Evolutionary conservation across 2,329 filamentous ascomycete species (phyloP), one percentile per base, ranked within the genome.

Genomic region (Diatrype stigma): DNA sequence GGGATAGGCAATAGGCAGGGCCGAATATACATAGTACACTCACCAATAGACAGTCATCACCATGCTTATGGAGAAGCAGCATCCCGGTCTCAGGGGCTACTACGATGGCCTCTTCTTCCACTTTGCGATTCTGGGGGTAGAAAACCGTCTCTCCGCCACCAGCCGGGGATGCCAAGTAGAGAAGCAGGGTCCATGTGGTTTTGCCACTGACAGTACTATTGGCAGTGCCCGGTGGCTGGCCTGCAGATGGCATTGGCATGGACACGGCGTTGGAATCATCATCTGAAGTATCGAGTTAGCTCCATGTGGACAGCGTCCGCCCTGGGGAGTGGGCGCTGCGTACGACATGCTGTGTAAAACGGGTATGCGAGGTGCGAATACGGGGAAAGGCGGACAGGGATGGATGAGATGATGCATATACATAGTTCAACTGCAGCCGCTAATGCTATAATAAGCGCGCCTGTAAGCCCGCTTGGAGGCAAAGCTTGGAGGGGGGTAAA

Each of bases 91-190:
- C 89, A 11, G 89, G 81, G 1, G 79, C 79, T 6, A 95, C 84
- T 1, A 84, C 78, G 47, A 96, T 80, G 17, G 87, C 88, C 59
- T 88, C 81, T 17, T 78, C 77, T 17, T 75, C 65, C 2, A 76
- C 69, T 53, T 73, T 73, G 42, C 78, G 72, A 60, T 84, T 80
- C 56, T 89, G 84, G 0, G 89, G 89, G 65, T 95, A 95, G 69
- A 96, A 96, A 30, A 94, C 89, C 0, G 93, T 96, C 70, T 96
- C 90, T 30, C 93, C 93, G 21, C 93, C 93, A 21, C 89, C 89
- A 1, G 79, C 72, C 2, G 83, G 76, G 1, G 86, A 90, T 1
- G 89, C 94, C 49, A 96, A 78, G 64, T 96, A 97, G 34, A 96
- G 80, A 0, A 96, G 77, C 5, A 96, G 74, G 0, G 93, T 96